Evolutionary conservation across 345 rosid genomes (phyloP), one percentile per base, ranked within the genome.

Genomic region (Diplotaxis tenuifolia): DNA sequence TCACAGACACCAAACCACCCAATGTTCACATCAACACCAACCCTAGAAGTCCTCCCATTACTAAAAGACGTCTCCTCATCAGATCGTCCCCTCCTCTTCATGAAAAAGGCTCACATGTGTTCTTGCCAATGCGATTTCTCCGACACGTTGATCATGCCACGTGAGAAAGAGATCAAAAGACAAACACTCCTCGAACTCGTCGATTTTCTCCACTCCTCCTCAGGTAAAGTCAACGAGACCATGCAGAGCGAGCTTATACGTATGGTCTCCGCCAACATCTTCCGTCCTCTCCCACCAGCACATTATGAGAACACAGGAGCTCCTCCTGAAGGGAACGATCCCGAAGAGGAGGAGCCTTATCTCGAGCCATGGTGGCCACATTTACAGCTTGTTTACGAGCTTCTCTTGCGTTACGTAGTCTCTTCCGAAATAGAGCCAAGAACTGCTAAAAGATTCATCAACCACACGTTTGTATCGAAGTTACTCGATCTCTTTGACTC

Each of bases 401-500:
- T 84, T 57, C 70, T 84, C 18, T 15, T 82, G 49, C 73, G 87
- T 0, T 79, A 81, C 47, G 79, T 84, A 0, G 87, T 82, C 0
- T 81, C 87, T 0, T 75, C 82, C 0, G 85, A 80, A 9, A 82
- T 79, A 7, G 83, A 79, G 42, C 65, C 87, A 6, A 85, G 76
- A 49, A 73, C 80, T 2, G 87, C 91, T 0, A 87, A 87, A 74
- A 78, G 27, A 32, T 83, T 75, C 74, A 78, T 87, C 49, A 86
- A 82, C 14, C 91, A 85, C 73, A 80, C 71, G 4, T 87, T 87
- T 64, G 91, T 87, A 0, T 67, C 82, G 56, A 75, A 75, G 54
- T 66, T 87, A 70, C 74, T 85, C 14, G 85, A 81, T 63, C 68
- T 87, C 71, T 85, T 87, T 62, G 84, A 84, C 72, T 83, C 91